These are phyloP conservation scores for Boletus subcaerulescens DNA, from an alignment of 768 basidiomycete genomes.

Conservation along the genomic window DNA sequence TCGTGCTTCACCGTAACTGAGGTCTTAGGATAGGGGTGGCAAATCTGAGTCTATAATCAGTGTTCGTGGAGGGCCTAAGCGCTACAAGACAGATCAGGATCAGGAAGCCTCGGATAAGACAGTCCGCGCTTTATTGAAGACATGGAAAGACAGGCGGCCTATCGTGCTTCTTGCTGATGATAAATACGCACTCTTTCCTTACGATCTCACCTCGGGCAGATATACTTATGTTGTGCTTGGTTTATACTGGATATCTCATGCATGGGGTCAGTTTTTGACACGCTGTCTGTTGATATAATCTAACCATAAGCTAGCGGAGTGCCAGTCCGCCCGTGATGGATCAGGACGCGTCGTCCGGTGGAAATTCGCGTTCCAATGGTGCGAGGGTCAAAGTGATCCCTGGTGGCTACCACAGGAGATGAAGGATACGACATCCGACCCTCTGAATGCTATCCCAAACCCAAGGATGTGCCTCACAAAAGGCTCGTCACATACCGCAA, in stretches of 20 bases:
- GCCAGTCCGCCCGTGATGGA: constrained; percentile 48
- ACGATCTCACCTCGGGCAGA: constrained; percentile 49
- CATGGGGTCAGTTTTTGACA: constrained; percentile 36
- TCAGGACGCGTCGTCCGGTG: constrained; percentile 62
- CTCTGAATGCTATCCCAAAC: not conserved
- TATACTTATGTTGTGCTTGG: constrained; percentile 52
- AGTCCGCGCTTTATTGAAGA: constrained; percentile 64
- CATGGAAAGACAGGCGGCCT: constrained; percentile 51
- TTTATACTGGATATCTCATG: constrained; percentile 68
- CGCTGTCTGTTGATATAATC: not conserved
- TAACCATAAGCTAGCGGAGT: constrained; percentile 48
- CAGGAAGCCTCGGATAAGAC: constrained; percentile 69
- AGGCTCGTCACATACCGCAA: not conserved
- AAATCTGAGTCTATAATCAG: constrained; percentile 57
- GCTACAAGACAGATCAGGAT: constrained; percentile 51
- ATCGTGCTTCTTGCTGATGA: constrained; percentile 73
- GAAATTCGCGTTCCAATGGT: constrained; percentile 87
- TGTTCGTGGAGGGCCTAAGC: constrained; percentile 36
- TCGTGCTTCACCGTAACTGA: not conserved
- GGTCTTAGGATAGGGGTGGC: constrained; percentile 51
- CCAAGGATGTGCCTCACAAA: not conserved
- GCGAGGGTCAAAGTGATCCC: constrained; percentile 60
- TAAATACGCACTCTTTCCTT: constrained; percentile 72
- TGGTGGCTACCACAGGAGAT: constrained; percentile 41
- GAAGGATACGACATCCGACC: not conserved